Base-by-base conservation (phyloP, 176 grass and related monocot genomes). In the Lolium perenne region DNA sequence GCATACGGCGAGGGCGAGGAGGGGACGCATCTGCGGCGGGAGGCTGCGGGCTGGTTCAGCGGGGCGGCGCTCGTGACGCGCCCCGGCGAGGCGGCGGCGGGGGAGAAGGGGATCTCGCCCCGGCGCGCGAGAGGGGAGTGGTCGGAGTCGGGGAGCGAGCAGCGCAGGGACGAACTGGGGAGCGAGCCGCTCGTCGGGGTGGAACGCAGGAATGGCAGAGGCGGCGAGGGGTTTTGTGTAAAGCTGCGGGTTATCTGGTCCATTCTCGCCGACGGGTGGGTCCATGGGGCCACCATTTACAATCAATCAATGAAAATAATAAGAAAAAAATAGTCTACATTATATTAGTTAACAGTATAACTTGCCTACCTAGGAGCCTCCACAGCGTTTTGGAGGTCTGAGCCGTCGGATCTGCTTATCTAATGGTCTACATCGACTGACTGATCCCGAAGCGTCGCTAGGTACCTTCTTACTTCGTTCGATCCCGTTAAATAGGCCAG, bases 21-120 rank as follows among this genome's bases (percentile, higher is more conserved):
- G 62, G 46, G 65, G 54, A 17, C 86, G 83, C 90, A 87, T 90
- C 90, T 80, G 55, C 21, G 22, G 56, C 9, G 56, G 72, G 78
- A 80, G 66, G 43, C 26, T 22, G 56, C 57, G 41, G 41, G 84
- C 51, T 58, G 38, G n/a, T 59, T 58, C 81, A 1, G 29, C 53
- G 8, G 10, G n/a, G 26, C 12, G 29, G 72, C 8, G 26, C 6
- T 20, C 29, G 74, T 3, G 38, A 55, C 59, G 73, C n/a, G 8
- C 49, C 67, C 20, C 67, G 40, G 40, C 68, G 59, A 38, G 71
- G 23, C 61, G 57, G 80, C 17, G 16, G 85, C 0, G 69, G 12
- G 2, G 29, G 69, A 38, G 76, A 32, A 73, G 53, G 69, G 51
- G 86, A 88, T 91, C 85, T 91, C 89, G 68, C 70, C 81, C 79